Conservation (phyloP, 2,329 filamentous ascomycete genomes). For the Cladosporium sp. region DNA sequence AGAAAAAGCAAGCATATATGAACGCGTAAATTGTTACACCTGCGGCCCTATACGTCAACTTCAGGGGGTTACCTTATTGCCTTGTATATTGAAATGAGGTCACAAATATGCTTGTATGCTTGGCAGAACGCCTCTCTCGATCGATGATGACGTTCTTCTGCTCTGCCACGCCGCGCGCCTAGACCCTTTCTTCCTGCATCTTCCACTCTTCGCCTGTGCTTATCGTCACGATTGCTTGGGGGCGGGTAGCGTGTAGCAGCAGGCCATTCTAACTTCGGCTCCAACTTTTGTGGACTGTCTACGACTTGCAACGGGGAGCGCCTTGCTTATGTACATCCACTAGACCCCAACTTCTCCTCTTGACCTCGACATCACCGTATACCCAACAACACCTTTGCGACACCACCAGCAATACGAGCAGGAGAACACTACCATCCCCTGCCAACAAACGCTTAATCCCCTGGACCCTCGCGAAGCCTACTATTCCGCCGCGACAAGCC, state of each 20-base stretch:
- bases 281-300: constrained; percentile 12
- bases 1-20: too few relatives aligned
- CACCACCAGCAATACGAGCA: neutral
- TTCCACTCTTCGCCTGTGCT: neutral
- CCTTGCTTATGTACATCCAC: neutral
- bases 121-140: neutral
- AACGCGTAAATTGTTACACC: neutral
- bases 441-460: neutral
- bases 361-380: neutral
- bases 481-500: neutral
- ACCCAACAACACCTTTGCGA: neutral
- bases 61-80: neutral
- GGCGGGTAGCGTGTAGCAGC: neutral
- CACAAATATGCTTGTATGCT: neutral
- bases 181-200: neutral
- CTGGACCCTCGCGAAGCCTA: neutral
- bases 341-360: neutral
- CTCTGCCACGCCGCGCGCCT: constrained; percentile 2
- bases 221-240: constrained; percentile 4
- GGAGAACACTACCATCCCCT: neutral
- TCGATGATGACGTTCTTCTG: neutral
- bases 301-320: neutral
- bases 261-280: neutral
- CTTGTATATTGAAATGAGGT: neutral
- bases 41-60: neutral